Conservation (phyloP, 768 basidiomycete species). For the Terana coerulea region DNA sequence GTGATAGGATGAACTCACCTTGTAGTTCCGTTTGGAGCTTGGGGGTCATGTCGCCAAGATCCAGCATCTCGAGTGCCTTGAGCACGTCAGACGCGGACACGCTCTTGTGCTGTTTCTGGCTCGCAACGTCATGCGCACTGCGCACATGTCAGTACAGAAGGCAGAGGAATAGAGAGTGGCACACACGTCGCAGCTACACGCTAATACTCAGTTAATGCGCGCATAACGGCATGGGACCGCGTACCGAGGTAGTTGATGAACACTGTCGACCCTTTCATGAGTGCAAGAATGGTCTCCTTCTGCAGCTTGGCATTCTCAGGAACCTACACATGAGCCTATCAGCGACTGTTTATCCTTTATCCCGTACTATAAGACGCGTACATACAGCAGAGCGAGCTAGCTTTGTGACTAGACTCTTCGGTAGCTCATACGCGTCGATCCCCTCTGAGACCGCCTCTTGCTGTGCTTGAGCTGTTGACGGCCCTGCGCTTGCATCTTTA, state of each 20-base stretch:
- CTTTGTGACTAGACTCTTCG: constrained; percentile 76
- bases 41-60: constrained; percentile 69
- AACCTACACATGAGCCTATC: constrained; percentile 42
- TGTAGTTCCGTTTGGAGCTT: constrained; percentile 61
- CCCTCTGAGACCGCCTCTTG: constrained; percentile 80
- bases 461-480: constrained; percentile 69
- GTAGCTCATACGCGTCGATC: constrained; percentile 87
- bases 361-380: constrained; percentile 9
- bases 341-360: no score
- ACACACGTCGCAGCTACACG: constrained; percentile 46
- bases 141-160: neutral
- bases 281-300: constrained; percentile 82
- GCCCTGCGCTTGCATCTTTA: constrained; percentile 53
- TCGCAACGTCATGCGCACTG: constrained; percentile 86
- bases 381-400: constrained; percentile 83
- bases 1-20: constrained; percentile 35
- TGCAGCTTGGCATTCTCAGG: constrained; percentile 84
- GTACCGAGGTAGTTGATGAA: constrained; percentile 92
- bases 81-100: constrained; percentile 89
- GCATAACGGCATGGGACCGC: constrained; percentile 23
- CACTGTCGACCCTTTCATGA: constrained; percentile 87
- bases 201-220: neutral
- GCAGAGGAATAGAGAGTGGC: no score
- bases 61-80: constrained; percentile 76
- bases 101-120: constrained; percentile 81